Percentiles rank a stretch among this genome's conserved stretches.
phyloP scores from a whole-genome alignment of 495 filamentous ascomycete genomes.

The Trichoderma asperelloides region DNA sequence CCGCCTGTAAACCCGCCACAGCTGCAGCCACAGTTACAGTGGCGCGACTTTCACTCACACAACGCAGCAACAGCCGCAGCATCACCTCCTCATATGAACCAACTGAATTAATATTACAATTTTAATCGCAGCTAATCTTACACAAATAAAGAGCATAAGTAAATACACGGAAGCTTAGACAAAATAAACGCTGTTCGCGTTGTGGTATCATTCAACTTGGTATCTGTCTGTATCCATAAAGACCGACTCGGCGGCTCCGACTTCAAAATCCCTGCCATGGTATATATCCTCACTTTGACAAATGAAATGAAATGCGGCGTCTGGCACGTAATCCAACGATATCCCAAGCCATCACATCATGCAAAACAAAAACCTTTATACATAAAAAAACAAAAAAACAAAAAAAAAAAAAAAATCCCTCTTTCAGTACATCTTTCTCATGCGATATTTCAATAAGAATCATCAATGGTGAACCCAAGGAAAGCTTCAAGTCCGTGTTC shows the following conservation, averaged over 20 bases:
- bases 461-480: neutral
- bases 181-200: neutral
- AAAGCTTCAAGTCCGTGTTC: neutral
- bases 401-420: neutral
- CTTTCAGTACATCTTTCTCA: neutral
- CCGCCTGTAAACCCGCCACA: too few species aligned
- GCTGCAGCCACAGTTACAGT: too few species aligned
- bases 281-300: neutral
- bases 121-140: too few species aligned
- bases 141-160: neutral
- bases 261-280: neutral
- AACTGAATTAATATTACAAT: too few species aligned
- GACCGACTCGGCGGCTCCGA: neutral
- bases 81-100: too few species aligned
- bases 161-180: neutral
- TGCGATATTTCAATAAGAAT: neutral
- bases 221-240: neutral
- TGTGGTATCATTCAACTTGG: slow-evolving; percentile 7
- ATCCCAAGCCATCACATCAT: slow-evolving; percentile 6
- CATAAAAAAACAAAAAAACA: neutral
- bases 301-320: slow-evolving; percentile 6
- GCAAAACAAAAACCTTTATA: neutral
- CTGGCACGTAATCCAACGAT: neutral
- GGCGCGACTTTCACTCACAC: too few species aligned
- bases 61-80: too few species aligned